Conservation (phyloP, 257 asterid species). For the Cinchona pubescens region DNA sequence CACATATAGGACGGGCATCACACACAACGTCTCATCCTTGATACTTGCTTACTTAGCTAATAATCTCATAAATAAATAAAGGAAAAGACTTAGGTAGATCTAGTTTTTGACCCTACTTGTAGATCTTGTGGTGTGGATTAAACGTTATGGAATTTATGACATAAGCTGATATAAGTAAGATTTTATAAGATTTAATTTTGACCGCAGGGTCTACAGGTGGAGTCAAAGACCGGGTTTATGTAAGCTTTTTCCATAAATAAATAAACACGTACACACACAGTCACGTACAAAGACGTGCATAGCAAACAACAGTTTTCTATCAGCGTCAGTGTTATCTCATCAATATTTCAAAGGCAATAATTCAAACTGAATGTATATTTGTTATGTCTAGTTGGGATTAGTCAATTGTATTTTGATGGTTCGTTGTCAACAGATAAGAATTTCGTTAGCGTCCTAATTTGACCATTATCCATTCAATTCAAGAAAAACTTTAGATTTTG, state of each 20-base stretch:
- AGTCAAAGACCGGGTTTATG: too few species aligned
- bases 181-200: too few species aligned
- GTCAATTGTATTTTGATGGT: not conserved
- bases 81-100: too few species aligned
- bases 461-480: conserved; percentile 9
- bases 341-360: not conserved
- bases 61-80: not conserved
- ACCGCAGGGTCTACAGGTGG: too few species aligned
- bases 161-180: too few species aligned
- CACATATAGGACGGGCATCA: too few species aligned
- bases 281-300: not conserved
- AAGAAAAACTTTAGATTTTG: not conserved
- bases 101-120: too few species aligned
- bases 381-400: not conserved
- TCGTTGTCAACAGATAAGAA: not conserved
- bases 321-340: not conserved
- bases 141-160: too few species aligned
- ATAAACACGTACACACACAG: not conserved
- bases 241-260: too few species aligned
- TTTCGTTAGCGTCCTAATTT: conserved; percentile 4
- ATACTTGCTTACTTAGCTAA: not conserved
- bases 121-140: too few species aligned
- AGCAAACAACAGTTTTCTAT: not conserved
- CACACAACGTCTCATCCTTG: not conserved
- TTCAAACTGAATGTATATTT: not conserved